These are phyloP conservation scores for Penicillium coprophilum DNA, from an alignment of 495 filamentous ascomycete species.

Conservation along the genomic window DNA sequence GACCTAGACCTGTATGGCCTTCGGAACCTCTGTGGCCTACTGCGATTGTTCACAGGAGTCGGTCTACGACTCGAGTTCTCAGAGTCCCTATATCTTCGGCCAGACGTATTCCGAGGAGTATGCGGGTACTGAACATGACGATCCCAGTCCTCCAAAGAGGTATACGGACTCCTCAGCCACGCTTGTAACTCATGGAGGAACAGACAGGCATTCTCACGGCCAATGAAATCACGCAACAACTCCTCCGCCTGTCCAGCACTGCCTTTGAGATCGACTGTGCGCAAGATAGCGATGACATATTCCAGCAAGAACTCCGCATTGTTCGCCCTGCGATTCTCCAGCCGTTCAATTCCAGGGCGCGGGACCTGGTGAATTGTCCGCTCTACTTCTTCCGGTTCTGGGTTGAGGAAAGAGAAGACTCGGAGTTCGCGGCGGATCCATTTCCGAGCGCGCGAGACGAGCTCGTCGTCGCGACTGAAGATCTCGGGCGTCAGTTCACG, in stretches of 20 bases:
- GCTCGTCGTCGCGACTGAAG: slow-evolving; percentile 61
- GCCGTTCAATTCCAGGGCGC: slow-evolving; percentile 38
- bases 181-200: slow-evolving; percentile 83
- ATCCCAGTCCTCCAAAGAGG: slow-evolving; percentile 73
- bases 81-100: not conserved
- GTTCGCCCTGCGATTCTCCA: slow-evolving; percentile 55
- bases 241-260: slow-evolving; percentile 83
- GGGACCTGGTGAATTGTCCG: slow-evolving; percentile 19
- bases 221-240: slow-evolving; percentile 83
- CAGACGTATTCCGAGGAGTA: slow-evolving; percentile 2
- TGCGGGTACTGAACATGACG: slow-evolving; percentile 70
- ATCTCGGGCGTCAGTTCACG: slow-evolving; percentile 67
- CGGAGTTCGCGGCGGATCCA: slow-evolving; percentile 88
- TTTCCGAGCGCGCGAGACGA: slow-evolving; percentile 77
- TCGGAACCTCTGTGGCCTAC: slow-evolving; percentile 2
- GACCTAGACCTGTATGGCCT: slow-evolving; percentile 16
- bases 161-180: slow-evolving; percentile 80
- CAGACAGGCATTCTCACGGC: slow-evolving; percentile 70
- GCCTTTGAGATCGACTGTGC: slow-evolving; percentile 85
- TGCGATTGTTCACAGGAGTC: slow-evolving; percentile 19
- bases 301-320: slow-evolving; percentile 90
- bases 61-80: slow-evolving; percentile 14
- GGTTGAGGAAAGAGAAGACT: slow-evolving; percentile 76
- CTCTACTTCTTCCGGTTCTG: slow-evolving; percentile 30
- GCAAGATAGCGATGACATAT: slow-evolving; percentile 85